Evolutionary conservation across 345 rosid genomes (phyloP), one percentile per base, ranked within the genome.

Genomic region (Jatropha curcas): DNA sequence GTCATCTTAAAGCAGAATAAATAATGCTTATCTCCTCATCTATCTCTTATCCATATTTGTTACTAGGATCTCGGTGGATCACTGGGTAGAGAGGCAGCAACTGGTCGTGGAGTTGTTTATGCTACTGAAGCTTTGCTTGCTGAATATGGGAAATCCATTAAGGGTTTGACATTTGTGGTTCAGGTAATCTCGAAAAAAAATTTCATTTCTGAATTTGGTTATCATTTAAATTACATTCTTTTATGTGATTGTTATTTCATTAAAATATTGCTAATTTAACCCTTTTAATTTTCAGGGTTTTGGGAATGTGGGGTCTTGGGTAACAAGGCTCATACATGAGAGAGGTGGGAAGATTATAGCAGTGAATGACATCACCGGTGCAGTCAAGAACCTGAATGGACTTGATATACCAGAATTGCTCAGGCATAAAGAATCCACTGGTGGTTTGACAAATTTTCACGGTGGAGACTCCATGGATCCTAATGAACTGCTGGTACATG

Each of bases 241-340:
- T 31, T 2, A 45, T 10, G 6, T 65, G 59, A 41, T 30, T 50
- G 6, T 25, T 62, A 3, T 28, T 12, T 34, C 70, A 8, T 48
- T 39, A 3, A 48, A 20, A 41, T 16, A 4, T 60, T 11, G 35
- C 53, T 63, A 30, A 48, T 39, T 34, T 31, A 16, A n/a, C n/a
- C n/a, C n/a, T n/a, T 30, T 30, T 41, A n/a, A n/a, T 34, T 46
- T 70, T 5, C 51, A 96, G 99, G 99, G 99, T 56, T 96, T 96
- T 60, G 98, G 98, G 30, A 96, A 96, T 79, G 98, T 96, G 60
- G 98, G 99, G 48, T 87, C 97, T 37, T 96, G 98, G 99, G 97
- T 89, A 5, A 88, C 97, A 8, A 90, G 74, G 79, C 82, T 96
- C 67, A 88, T 96, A 71, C 93, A 96, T 41, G 93, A 91, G 85